A percentile compares a stretch with the other conserved stretches of the same genome.
These are phyloP conservation scores for Mucor ambiguus DNA, from an alignment of 371 early-diverging fungal genomes.

Conservation along the genomic window DNA sequence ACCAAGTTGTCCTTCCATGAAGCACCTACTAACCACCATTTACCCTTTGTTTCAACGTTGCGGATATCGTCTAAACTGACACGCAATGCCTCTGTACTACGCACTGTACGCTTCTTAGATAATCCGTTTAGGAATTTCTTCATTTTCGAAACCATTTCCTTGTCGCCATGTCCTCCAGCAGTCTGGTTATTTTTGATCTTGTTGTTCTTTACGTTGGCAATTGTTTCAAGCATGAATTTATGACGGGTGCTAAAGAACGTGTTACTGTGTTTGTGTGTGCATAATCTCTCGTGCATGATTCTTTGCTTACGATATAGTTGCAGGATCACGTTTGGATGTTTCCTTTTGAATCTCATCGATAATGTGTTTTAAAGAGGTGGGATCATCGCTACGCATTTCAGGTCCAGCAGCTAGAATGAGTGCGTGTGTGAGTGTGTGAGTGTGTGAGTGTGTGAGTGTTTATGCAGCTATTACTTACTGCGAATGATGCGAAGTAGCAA, in stretches of 20 bases:
- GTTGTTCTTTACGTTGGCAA: slow-evolving; percentile 93
- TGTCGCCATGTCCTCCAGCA: slow-evolving; percentile 52
- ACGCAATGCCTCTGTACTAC: slow-evolving; percentile 76
- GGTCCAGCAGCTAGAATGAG: slow-evolving; percentile 72
- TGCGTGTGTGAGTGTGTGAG: background rate
- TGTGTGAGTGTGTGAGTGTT: background rate
- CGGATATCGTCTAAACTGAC: slow-evolving; percentile 90
- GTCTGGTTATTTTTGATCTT: slow-evolving; percentile 70
- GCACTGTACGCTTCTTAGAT: slow-evolving; percentile 61
- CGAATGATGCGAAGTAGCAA: slow-evolving; percentile 82
- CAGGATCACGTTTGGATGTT: slow-evolving; percentile 52
- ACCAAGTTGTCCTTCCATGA: slow-evolving; percentile 77
- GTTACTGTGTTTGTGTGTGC: background rate
- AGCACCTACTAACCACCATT: slow-evolving; percentile 89
- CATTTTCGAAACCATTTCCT: slow-evolving; percentile 71
- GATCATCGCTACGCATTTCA: slow-evolving; percentile 91
- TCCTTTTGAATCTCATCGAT: slow-evolving; percentile 72
- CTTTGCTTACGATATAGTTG: slow-evolving; percentile 45
- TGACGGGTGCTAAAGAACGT: slow-evolving; percentile 62
- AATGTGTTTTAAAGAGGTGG: slow-evolving; percentile 84
- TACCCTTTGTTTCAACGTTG: slow-evolving; percentile 80
- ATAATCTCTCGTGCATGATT: background rate
- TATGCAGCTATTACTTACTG: slow-evolving; percentile 44
- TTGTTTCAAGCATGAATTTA: slow-evolving; percentile 93
- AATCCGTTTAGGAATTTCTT: slow-evolving; percentile 81